These are phyloP conservation scores for Globisporangium nagaii DNA, from an alignment of 352 stramenopile species.

Conservation along the genomic window DNA sequence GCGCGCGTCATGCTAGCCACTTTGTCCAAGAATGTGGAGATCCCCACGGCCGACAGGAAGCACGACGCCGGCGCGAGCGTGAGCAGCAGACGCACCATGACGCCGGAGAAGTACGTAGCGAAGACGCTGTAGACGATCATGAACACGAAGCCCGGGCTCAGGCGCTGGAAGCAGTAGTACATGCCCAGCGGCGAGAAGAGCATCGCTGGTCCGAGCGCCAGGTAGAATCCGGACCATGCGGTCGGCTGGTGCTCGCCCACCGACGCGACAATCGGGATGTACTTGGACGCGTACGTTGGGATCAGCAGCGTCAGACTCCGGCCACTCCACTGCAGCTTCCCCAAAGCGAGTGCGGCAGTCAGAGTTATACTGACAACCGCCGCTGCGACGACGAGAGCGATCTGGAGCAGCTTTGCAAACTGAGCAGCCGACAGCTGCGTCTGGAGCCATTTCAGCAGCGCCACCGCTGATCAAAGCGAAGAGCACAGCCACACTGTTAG, in stretches of 20 bases:
- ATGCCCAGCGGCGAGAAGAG: conserved; percentile 87
- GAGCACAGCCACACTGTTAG: background rate
- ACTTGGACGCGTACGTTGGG: conserved; percentile 92
- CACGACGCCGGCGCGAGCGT: conserved; percentile 88
- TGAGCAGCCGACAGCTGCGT: conserved; percentile 35
- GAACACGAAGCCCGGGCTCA: conserved; percentile 78
- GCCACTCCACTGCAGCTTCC: conserved; percentile 88
- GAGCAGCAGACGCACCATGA: conserved; percentile 92
- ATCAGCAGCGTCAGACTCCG: conserved; percentile 90
- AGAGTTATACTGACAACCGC: conserved; percentile 29
- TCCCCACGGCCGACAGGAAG: conserved; percentile 83
- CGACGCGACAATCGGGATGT: conserved; percentile 94
- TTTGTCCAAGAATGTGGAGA: conserved; percentile 58
- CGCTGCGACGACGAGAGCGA: conserved; percentile 26
- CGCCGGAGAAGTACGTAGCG: conserved; percentile 90
- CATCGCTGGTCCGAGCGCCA: conserved; percentile 87
- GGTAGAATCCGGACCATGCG: conserved; percentile 89
- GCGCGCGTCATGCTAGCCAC: conserved; percentile 19
- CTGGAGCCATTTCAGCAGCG: conserved; percentile 49
- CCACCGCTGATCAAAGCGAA: conserved; percentile 27
- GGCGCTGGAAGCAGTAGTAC: conserved; percentile 76
- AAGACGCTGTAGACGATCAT: conserved; percentile 91
- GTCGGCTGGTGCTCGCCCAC: conserved; percentile 94
- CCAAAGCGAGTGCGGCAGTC: conserved; percentile 49
- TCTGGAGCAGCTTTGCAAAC: conserved; percentile 41